phyloP scores from a whole-genome alignment of 495 filamentous ascomycete species.

The Annulohypoxylon bovei region DNA sequence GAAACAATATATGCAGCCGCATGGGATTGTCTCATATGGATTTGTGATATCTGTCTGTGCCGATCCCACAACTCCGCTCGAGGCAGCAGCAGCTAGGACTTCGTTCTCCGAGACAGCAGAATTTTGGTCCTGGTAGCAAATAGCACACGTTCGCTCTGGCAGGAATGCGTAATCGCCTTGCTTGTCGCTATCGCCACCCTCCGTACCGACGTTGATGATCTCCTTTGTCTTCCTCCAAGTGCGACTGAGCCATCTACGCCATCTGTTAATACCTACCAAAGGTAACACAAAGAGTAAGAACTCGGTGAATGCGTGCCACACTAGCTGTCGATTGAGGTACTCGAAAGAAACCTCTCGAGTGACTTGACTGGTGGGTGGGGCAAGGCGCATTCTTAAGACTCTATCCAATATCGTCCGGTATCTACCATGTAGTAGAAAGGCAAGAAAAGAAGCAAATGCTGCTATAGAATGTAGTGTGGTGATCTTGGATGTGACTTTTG shows the following conservation, averaged over 20 bases:
- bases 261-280: conserved; percentile 89
- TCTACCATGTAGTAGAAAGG: conserved; percentile 88
- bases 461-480: conserved; percentile 80
- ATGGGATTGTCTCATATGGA: conserved; percentile 91
- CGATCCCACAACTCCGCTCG: conserved; percentile 81
- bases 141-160: conserved; percentile 95
- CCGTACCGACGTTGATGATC: conserved; percentile 60
- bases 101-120: conserved; percentile 74
- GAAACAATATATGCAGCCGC: conserved; percentile 94
- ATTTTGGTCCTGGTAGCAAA: conserved; percentile 95
- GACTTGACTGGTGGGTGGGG: conserved; percentile 81
- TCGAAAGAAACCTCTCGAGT: conserved; percentile 94
- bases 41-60: conserved; percentile 96
- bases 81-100: conserved; percentile 68
- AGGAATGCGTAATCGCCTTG: conserved; percentile 85
- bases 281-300: conserved; percentile 96
- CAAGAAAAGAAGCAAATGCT: conserved; percentile 83
- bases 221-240: conserved; percentile 81
- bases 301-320: conserved; percentile 99
- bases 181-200: conserved; percentile 57
- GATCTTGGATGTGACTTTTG: conserved; percentile 71
- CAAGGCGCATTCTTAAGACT: conserved; percentile 83
- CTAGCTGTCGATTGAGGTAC: conserved; percentile 95
- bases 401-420: conserved; percentile 93
- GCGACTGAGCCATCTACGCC: conserved; percentile 87